Base-by-base conservation (phyloP, 306 rosid species). In the Hippophae rhamnoides region DNA sequence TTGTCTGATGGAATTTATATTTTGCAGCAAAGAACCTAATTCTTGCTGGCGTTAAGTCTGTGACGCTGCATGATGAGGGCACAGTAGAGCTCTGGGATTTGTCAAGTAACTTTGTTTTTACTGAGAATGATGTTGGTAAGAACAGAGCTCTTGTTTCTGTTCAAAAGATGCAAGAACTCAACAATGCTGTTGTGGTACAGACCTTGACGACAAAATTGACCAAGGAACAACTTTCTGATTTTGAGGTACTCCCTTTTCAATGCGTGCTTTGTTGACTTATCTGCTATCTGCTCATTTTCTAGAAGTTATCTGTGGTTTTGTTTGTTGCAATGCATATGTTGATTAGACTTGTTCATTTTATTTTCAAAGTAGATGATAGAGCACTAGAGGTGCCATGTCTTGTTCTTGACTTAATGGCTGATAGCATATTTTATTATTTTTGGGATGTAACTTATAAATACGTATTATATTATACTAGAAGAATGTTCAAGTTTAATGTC, bases 21-120 rank as follows among this genome's bases (percentile, higher is more conserved):
- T 0, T 52, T 64, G 65, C 70, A 63, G 65, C 75, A 51, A 70
- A 70, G 43, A 70, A 70, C 12, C 61, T 70, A 18, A 58, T 70
- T 13, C 75, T 63, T 58, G 75, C 63, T 8, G 71, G 71, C 23
- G 71, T 67, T 58, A 67, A 67, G 59, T 67, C 65, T 58, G 65
- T 67, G 53, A 67, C 71, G 27, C 58, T 67, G 53, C 71, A 67
- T 43, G 71, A 67, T 52, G 71, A 67, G 11, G 64, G 65, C 9
- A 52, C 43, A 25, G 71, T 67, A 13, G 65, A 67, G 54, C 14
- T 58, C 40, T 67, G 71, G 71, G 71, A 67, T 51, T 31, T 67
- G 38, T 67, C 71, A 7, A 60, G 71, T 40, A 67, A 67, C 38
- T 67, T 67, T 58, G 26, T 58, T 31, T 67, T 67, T 43, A 8